A percentile compares a stretch with the other conserved stretches of the same genome.
Conservation (phyloP, 257 asterid species). For the Thymus quinquecostatus region DNA sequence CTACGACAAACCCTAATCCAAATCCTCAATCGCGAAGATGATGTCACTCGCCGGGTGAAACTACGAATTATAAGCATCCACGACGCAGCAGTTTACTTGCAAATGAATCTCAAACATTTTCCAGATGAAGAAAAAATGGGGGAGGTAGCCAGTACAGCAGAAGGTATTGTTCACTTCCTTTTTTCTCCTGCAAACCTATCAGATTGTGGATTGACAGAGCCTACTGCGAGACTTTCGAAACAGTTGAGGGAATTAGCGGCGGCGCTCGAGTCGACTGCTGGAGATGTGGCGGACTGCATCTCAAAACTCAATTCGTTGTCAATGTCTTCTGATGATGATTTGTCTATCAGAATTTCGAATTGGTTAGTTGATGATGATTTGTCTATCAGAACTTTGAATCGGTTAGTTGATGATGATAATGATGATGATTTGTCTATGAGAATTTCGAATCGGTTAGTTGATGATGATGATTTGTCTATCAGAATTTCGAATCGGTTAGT, state of each 20-base stretch:
- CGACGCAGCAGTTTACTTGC: neutral
- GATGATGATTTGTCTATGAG: too few species aligned
- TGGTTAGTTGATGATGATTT: too few species aligned
- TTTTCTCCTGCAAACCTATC: neutral
- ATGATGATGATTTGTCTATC: neutral
- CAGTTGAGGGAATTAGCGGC: neutral
- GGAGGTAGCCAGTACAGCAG: conserved; percentile 11
- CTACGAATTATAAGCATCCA: neutral
- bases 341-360: too few species aligned
- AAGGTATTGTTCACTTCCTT: conserved; percentile 1
- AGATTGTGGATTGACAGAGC: neutral
- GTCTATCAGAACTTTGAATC: too few species aligned
- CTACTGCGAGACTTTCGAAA: neutral
- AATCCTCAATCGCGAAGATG: neutral
- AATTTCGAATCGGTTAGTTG: too few species aligned
- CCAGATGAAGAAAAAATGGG: conserved; percentile 1
- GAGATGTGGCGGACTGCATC: neutral
- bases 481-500: neutral
- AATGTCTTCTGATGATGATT: too few species aligned
- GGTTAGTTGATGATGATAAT: too few species aligned
- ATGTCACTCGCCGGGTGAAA: neutral
- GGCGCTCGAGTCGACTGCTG: neutral
- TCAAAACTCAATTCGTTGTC: too few species aligned
- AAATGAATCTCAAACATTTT: neutral
- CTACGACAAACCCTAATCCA: too few species aligned